These are phyloP conservation scores for Raphanus hybrid DNA, from an alignment of 441 rosid species.

Conservation along the genomic window DNA sequence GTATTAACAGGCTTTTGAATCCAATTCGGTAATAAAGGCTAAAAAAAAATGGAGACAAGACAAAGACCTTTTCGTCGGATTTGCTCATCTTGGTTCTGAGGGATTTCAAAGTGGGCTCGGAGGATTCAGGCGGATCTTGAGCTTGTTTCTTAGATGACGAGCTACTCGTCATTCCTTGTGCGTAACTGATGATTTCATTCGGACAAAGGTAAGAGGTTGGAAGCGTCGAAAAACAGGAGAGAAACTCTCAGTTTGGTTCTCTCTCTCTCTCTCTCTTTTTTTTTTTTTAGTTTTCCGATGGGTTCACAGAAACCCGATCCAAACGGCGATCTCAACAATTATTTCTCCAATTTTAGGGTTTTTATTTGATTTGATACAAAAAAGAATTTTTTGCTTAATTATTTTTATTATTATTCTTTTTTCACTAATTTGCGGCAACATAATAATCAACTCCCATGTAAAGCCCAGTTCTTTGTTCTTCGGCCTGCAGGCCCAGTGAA, in stretches of 20 bases:
- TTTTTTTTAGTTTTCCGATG: not conserved
- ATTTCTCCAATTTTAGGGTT: not conserved
- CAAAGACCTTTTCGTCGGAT: conserved; percentile 50
- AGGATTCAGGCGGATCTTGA: conserved; percentile 54
- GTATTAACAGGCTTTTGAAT: not conserved
- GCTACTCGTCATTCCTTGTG: conserved; percentile 4
- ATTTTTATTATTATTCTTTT: not conserved
- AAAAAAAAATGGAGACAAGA: not conserved
- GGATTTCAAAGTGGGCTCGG: conserved; percentile 49
- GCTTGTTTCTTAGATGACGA: conserved; percentile 47
- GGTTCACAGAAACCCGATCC: conserved; percentile 3
- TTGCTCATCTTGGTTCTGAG: conserved; percentile 61
- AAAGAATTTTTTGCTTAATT: not conserved
- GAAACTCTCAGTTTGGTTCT: not conserved
- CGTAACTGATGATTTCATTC: not conserved
- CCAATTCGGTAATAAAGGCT: not conserved
- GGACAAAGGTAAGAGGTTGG: not conserved
- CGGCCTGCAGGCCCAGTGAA: too few species aligned
- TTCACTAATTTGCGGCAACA: too few species aligned
- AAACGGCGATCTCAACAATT: not conserved
- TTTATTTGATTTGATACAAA: not conserved
- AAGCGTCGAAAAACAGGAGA: not conserved
- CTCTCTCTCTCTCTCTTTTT: not conserved
- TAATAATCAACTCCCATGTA: too few species aligned
- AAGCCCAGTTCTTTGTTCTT: too few species aligned